Conservation (phyloP, 257 asterid species). For the Euphrasia confusa region DNA sequence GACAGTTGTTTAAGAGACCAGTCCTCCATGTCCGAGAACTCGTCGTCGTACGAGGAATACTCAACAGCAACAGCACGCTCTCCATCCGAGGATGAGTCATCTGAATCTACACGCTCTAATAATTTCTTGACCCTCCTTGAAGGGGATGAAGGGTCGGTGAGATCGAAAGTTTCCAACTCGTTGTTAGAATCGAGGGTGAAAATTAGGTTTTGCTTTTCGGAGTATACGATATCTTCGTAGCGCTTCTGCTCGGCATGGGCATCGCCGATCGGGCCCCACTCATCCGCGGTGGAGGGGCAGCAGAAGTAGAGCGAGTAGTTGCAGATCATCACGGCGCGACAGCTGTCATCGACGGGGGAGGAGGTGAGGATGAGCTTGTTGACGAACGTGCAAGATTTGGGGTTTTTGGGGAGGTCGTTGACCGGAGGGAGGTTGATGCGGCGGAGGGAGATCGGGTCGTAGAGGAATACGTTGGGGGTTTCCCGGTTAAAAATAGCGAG, state of each 20-base stretch:
- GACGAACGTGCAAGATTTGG: background rate
- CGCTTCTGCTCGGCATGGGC: background rate
- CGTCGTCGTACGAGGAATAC: no score
- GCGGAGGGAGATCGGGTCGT: constrained; percentile 1
- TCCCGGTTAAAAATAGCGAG: background rate
- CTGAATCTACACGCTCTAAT: no score
- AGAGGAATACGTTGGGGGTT: background rate
- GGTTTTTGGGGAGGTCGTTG: background rate
- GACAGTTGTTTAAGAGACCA: no score
- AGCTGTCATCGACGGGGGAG: background rate
- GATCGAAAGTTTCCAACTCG: no score
- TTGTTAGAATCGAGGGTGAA: no score
- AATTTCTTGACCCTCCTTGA: no score
- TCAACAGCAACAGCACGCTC: no score
- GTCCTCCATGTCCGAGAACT: no score
- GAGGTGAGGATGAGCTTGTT: background rate
- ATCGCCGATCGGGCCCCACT: constrained; percentile 1
- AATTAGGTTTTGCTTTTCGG: no score
- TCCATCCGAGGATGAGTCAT: no score
- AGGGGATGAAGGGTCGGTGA: no score
- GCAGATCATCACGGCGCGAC: background rate
- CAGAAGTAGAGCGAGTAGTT: background rate
- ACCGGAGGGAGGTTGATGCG: constrained; percentile 3
- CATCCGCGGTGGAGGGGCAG: background rate
- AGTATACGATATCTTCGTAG: no score